Base-by-base conservation (phyloP, 257 asterid genomes). In the Rauvolfia tetraphylla region DNA sequence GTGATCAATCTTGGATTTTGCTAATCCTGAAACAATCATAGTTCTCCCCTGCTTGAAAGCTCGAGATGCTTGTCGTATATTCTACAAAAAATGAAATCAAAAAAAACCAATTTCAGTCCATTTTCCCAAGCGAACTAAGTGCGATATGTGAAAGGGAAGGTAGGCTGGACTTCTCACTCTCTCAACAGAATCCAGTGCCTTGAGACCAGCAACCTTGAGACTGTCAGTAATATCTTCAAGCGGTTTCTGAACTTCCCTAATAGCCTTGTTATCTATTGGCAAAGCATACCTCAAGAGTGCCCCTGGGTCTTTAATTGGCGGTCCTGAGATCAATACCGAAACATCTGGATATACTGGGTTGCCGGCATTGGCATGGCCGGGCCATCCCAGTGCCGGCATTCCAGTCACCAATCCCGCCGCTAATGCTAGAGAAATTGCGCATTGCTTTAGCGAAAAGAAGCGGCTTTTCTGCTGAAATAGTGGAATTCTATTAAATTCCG, bases 261-360 rank as follows among this genome's bases (percentile, higher is more conserved):
- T 91, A 5, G 99, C 97, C 85, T 93, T 95, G 78, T 93, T 95
- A 71, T 95, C 85, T 44, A 95, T 93, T 48, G 99, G 99, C 85
- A 95, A 86, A 39, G 97, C 98, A 71, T 95, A 82, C 77, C 99
- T 93, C 84, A 95, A 84, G 25, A 95, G 84, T 9, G 97, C 92
- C 23, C 97, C 98, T 0, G 99, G 99, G 59, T 93, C 97, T 87
- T 95, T 95, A 79, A 95, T 93, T 11, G 99, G 99, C 3, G 98
- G 99, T 78, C 98, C 99, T 2, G 98, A 89, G 33, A 93, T 93
- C 90, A 95, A 81, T 46, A 95, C 98, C 0, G 98, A 87, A 56
- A 95, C 89, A 84, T 95, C 98, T 20, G 96, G 93, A 79, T 92
- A 82, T 34, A 85, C 92, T 0, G 93, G 92, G 79, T 79, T 80